phyloP scores from a whole-genome alignment of 2,329 filamentous ascomycete species.

The Neonectria coccinea region DNA sequence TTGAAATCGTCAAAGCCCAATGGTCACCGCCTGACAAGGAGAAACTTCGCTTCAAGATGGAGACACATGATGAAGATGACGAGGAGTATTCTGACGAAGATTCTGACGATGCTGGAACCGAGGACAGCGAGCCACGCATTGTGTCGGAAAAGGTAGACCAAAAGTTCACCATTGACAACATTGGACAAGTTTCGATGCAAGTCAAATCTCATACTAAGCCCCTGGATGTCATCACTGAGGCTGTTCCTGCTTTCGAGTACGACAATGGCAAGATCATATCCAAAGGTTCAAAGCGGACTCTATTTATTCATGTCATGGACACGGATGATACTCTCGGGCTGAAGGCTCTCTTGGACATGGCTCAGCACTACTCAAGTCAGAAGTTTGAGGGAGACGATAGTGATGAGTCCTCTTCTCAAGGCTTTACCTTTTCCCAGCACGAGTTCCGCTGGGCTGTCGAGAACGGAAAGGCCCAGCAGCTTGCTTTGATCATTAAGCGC shows the following conservation, averaged over 20 bases:
- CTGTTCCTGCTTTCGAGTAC: conserved; percentile 50
- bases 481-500: conserved; percentile 73
- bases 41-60: conserved; percentile 63
- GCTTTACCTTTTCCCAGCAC: conserved; percentile 54
- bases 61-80: conserved; percentile 49
- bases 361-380: conserved; percentile 56
- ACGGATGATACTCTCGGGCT: conserved; percentile 67
- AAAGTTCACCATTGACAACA: conserved; percentile 79
- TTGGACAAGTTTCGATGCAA: conserved; percentile 75
- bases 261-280: conserved; percentile 44
- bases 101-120: conserved; percentile 48
- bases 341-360: conserved; percentile 68
- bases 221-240: conserved; percentile 60
- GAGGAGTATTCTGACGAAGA: conserved; percentile 55
- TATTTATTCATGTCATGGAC: conserved; percentile 61
- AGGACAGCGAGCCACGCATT: conserved; percentile 57
- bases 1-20: conserved; percentile 78
- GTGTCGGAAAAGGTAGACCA: conserved; percentile 70
- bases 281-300: conserved; percentile 23
- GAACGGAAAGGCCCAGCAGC: conserved; percentile 64
- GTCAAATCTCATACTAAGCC: conserved; percentile 74
- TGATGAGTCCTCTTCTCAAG: conserved; percentile 47
- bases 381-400: conserved; percentile 51
- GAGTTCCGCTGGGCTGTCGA: conserved; percentile 60
- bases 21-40: conserved; percentile 69